Percentiles rank a stretch among this genome's conserved stretches.
Conservation (phyloP, 306 rosid species). For the Acmispon strigosus region DNA sequence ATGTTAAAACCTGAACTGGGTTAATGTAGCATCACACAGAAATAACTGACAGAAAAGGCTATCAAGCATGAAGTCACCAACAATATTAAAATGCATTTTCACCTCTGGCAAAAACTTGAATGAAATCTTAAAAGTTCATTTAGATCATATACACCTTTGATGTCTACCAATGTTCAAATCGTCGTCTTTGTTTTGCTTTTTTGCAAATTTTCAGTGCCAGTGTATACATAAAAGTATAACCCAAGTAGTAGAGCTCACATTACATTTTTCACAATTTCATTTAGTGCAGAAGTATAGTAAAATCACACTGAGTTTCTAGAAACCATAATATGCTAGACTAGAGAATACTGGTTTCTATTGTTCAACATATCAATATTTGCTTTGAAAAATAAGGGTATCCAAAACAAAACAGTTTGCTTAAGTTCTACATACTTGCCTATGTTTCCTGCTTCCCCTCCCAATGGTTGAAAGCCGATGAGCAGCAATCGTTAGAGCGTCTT, state of each 20-base stretch:
- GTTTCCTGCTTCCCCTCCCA: conserved; percentile 47
- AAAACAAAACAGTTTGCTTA: not conserved
- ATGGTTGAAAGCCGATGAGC: conserved; percentile 68
- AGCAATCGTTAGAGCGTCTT: conserved; percentile 53
- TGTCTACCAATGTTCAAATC: not conserved
- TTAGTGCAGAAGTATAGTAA: not conserved
- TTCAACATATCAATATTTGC: not conserved
- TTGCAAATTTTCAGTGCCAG: not conserved
- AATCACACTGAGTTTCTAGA: not conserved
- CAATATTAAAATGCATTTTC: not conserved
- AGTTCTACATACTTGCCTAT: conserved; percentile 55
- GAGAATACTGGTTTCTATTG: not conserved
- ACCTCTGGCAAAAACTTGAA: not conserved
- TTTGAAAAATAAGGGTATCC: not conserved
- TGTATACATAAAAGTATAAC: not conserved
- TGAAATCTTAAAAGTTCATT: not conserved
- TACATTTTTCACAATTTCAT: not conserved
- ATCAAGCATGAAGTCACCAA: not conserved
- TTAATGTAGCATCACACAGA: conserved; percentile 15
- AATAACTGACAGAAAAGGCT: conserved; percentile 9
- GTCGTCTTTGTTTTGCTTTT: not conserved
- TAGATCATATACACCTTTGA: conserved; percentile 4
- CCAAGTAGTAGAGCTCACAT: not conserved
- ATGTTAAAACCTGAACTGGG: conserved; percentile 14
- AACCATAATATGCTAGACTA: not conserved